A percentile compares a stretch with the other conserved stretches of the same genome.
These are phyloP conservation scores for Geotrichum histeridarum DNA, from an alignment of 1,139 yeast genomes.

Conservation along the genomic window DNA sequence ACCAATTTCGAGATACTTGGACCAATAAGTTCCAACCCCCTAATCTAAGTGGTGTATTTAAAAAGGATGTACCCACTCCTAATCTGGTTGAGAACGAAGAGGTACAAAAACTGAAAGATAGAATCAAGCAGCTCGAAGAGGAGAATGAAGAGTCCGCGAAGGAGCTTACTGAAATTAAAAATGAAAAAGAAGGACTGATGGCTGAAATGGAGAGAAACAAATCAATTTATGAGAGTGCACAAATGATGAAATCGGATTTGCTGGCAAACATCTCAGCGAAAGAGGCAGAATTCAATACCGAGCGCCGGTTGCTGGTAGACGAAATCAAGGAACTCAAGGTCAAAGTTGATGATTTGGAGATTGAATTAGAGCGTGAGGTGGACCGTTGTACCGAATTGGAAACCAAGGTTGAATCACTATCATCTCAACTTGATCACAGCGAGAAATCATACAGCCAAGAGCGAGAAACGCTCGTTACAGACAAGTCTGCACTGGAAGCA, in stretches of 20 bases:
- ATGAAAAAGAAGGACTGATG: slow-evolving; percentile 29
- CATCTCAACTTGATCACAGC: not conserved
- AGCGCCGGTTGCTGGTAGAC: slow-evolving; percentile 46
- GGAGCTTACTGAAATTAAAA: slow-evolving; percentile 33
- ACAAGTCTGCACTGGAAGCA: slow-evolving; percentile 7
- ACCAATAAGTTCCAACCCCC: slow-evolving; percentile 15
- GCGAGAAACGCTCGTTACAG: not conserved
- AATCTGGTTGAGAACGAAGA: slow-evolving; percentile 11
- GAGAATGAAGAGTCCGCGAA: slow-evolving; percentile 26
- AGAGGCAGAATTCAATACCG: slow-evolving; percentile 55
- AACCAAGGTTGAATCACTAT: slow-evolving; percentile 18
- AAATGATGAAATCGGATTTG: slow-evolving; percentile 53
- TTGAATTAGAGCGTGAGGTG: slow-evolving; percentile 36
- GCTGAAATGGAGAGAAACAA: slow-evolving; percentile 24
- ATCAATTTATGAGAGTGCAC: slow-evolving; percentile 24
- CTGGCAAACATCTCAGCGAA: slow-evolving; percentile 62
- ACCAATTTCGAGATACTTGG: slow-evolving; percentile 28
- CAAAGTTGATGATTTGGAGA: slow-evolving; percentile 52
- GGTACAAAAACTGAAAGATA: slow-evolving; percentile 16
- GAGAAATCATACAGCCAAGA: not conserved
- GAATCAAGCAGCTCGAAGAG: slow-evolving; percentile 27
- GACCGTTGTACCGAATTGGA: slow-evolving; percentile 21
- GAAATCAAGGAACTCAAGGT: slow-evolving; percentile 47
- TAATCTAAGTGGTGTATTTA: not conserved
- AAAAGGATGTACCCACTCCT: not conserved